Conservation (phyloP, 75 land plant genomes). For the Azolla pinnata region DNA sequence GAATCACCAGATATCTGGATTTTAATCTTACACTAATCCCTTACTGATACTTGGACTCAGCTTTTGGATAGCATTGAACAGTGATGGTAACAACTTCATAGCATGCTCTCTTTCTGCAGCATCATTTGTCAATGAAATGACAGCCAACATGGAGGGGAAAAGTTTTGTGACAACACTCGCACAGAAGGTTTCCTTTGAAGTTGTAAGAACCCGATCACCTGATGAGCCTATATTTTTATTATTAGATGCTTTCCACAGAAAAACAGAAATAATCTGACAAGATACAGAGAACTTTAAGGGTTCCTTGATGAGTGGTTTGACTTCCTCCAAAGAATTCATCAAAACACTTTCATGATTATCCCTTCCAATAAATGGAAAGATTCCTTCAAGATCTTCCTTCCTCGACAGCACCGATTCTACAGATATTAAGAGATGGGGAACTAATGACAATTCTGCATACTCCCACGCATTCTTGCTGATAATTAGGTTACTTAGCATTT, state of each 20-base stretch:
- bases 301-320: not conserved
- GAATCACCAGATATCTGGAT: too few relatives aligned
- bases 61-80: conserved; percentile 40
- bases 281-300: conserved; percentile 29
- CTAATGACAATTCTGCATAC: conserved; percentile 27
- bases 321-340: not conserved
- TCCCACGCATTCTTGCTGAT: conserved; percentile 28
- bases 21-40: conserved; percentile 10
- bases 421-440: conserved; percentile 39
- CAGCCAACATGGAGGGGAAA: conserved; percentile 24
- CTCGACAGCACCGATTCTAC: conserved; percentile 22
- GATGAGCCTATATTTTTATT: not conserved
- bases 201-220: conserved; percentile 2
- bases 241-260: conserved; percentile 38
- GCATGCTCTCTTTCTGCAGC: conserved; percentile 41
- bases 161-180: conserved; percentile 40
- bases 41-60: conserved; percentile 26
- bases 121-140: conserved; percentile 48
- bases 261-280: conserved; percentile 45
- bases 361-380: conserved; percentile 11
- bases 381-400: conserved; percentile 13
- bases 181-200: conserved; percentile 30
- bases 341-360: conserved; percentile 6
- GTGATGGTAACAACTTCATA: conserved; percentile 42
- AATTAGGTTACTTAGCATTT: conserved; percentile 27